Evolutionary conservation across 352 stramenopile species (phyloP).

Genomic region (Hyaloperonospora brassicae): DNA sequence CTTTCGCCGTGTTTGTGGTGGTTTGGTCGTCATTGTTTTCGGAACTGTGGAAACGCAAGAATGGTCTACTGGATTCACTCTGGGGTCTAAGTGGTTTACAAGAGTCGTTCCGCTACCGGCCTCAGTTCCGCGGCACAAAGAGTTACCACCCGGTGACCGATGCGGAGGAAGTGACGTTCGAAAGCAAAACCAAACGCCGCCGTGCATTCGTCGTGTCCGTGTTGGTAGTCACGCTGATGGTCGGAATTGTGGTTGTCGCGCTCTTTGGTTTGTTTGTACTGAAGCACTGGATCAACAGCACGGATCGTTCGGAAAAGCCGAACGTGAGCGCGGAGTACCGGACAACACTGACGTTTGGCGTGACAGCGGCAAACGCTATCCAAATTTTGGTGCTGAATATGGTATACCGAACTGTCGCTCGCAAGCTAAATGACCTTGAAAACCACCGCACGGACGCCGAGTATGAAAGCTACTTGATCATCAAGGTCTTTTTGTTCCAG

Average conservation of each 20-base stretch:
- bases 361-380: conserved; percentile 71
- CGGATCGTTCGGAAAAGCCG: conserved; percentile 21
- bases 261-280: conserved; percentile 62
- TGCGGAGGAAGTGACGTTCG: conserved; percentile 55
- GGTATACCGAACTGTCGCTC: conserved; percentile 85
- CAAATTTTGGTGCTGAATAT: conserved; percentile 92
- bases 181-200: conserved; percentile 46
- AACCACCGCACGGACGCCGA: conserved; percentile 87
- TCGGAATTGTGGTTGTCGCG: conserved; percentile 60
- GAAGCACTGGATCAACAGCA: conserved; percentile 68
- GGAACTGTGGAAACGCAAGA: conserved; percentile 86
- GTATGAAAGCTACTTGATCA: conserved; percentile 90
- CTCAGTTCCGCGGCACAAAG: conserved; percentile 79
- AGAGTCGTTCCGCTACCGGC: conserved; percentile 59
- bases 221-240: conserved; percentile 64
- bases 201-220: conserved; percentile 52
- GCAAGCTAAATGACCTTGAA: conserved; percentile 91
- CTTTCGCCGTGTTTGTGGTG: conserved; percentile 78
- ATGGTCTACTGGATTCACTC: conserved; percentile 68
- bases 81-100: conserved; percentile 82
- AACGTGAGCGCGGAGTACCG: conserved; percentile 35
- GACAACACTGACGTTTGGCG: conserved; percentile 33
- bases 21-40: conserved; percentile 85
- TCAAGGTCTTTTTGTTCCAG: conserved; percentile 98
- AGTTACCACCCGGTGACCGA: conserved; percentile 64